These are phyloP conservation scores for Chlamydomonas sphaeroides DNA, from an alignment of 139 green algal species.

Conservation along the genomic window DNA sequence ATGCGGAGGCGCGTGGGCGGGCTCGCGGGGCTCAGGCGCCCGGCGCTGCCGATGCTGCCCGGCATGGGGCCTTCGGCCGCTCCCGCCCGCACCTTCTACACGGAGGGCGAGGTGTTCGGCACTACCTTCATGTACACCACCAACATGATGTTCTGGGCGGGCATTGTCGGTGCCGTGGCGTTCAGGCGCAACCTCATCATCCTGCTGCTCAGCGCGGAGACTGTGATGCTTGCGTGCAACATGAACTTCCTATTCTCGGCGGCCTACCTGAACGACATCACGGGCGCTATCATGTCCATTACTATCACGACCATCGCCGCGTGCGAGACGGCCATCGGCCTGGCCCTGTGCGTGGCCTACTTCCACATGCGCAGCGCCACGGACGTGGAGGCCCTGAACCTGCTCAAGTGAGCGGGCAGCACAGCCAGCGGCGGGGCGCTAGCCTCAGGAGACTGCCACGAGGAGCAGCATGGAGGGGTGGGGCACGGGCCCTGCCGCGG, in stretches of 20 bases:
- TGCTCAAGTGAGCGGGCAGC: conserved; percentile 52
- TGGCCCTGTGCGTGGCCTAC: conserved; percentile 62
- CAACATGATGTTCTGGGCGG: conserved; percentile 64
- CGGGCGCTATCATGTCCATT: conserved; percentile 61
- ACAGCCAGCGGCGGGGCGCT: no score
- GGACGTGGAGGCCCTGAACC: conserved; percentile 63
- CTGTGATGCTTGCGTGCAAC: conserved; percentile 64
- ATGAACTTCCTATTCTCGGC: conserved; percentile 62
- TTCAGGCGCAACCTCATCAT: conserved; percentile 63
- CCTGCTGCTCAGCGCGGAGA: conserved; percentile 58
- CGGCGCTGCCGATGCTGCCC: conserved; percentile 7
- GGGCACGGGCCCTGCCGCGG: no score
- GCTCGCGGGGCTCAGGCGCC: neutral
- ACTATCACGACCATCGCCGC: conserved; percentile 63
- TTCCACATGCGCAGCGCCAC: conserved; percentile 59
- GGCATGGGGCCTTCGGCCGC: neutral
- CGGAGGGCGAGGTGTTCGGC: conserved; percentile 48
- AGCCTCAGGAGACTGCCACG: no score
- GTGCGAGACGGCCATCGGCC: conserved; percentile 63
- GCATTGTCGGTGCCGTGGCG: conserved; percentile 54
- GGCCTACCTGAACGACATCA: conserved; percentile 64
- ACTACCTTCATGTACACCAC: conserved; percentile 43
- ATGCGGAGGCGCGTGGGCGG: neutral
- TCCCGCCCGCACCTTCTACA: conserved; percentile 2
- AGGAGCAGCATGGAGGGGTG: no score